Evolutionary conservation across 768 basidiomycete species (phyloP).

Genomic region (Clitopilus passeckerianus): DNA sequence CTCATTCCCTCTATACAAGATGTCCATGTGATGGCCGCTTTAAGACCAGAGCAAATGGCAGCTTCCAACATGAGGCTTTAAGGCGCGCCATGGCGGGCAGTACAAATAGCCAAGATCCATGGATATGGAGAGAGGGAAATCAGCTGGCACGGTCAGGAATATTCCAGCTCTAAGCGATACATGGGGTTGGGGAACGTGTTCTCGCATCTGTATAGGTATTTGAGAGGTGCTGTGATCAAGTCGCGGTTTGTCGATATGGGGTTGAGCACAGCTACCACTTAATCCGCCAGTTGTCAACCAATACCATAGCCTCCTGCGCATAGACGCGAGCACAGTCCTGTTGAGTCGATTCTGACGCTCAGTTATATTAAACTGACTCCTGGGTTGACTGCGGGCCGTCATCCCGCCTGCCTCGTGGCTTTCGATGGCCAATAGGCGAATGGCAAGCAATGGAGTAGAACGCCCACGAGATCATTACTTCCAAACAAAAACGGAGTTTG

Average conservation of each 20-base stretch:
- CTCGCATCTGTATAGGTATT: background rate
- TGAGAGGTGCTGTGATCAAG: background rate
- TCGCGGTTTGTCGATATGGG: background rate
- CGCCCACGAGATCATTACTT: background rate
- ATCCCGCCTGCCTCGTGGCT: background rate
- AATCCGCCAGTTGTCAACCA: background rate
- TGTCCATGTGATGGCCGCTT: background rate
- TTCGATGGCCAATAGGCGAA: background rate
- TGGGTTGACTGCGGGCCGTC: background rate
- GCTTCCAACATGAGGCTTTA: background rate
- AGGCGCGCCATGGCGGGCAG: background rate
- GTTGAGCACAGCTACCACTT: background rate
- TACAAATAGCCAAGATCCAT: background rate
- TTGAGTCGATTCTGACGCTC: background rate
- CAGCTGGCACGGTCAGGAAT: background rate
- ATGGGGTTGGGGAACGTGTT: background rate
- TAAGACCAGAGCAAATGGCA: background rate
- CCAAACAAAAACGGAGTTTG: too few species aligned
- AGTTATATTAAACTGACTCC: background rate
- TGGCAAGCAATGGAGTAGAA: background rate
- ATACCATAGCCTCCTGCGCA: background rate
- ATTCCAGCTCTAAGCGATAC: background rate
- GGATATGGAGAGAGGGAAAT: background rate
- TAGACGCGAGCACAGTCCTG: background rate
- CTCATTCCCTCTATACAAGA: background rate